Evolutionary conservation across 805 yeast species (phyloP), one percentile per base, ranked within the genome.

Genomic region (Ogataea saltuana): DNA sequence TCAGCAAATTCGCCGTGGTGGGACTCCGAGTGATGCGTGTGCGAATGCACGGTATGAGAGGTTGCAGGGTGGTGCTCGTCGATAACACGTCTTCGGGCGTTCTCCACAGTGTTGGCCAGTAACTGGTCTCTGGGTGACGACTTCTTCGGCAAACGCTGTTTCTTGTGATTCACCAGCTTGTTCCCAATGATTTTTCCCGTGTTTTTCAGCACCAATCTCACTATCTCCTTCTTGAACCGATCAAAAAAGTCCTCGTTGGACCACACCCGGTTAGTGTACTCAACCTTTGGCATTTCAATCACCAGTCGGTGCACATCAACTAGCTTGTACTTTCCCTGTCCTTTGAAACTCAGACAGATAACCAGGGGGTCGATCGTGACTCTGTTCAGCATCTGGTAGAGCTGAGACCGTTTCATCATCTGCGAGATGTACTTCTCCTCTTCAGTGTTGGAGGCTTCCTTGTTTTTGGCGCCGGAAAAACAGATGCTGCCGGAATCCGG

Each of bases 131-230:
- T 13, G 6, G 45, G 23, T 9, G 34, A 13, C 21, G 22, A 15
- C 31, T 26, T 19, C 29, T 27, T 41, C 29, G 33, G 21, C 7
- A 9, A n/a, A 7, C 20, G 18, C 12, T 41, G 13, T 31, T 33
- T 27, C 41, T 44, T 49, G 29, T 50, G 56, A 12, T 45, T 35
- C 19, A 35, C 72, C 44, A 91, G 66, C 63, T 87, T 88, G 61
- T 88, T 88, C 15, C 87, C 83, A 20, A 90, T 63, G 36, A 91
- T 76, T 46, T 85, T 81, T 3, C 95, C 96, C 0, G 95, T 74
- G 53, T 85, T 86, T 33, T 68, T 70, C 42, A 85, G 51, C 10
- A 84, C 65, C 3, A 79, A 69, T 53, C 72, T 77, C 32, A 82
- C 63, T 12, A 84, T 53, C 23, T 79, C 81, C 53, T 80, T 83